Base-by-base conservation (phyloP, 768 basidiomycete species). In the Pisolithus microcarpus region DNA sequence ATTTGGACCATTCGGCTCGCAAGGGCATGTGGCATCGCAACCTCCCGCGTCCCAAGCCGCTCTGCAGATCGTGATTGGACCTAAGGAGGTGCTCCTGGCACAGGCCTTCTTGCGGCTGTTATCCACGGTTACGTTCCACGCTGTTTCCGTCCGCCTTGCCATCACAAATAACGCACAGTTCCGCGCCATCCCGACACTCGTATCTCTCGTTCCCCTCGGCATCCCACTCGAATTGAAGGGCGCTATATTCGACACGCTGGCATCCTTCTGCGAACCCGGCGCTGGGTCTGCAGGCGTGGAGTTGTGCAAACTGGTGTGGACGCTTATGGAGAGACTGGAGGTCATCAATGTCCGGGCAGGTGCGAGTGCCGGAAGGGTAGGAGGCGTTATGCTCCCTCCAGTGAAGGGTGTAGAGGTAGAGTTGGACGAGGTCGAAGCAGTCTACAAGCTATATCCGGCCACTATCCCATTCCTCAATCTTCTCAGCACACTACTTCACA, bases 151-250 rank as follows among this genome's bases (percentile, higher is more conserved):
- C 2, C 84, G 92, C 16, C 75, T 83, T 9, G 84, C 88, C 6
- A 79, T 95, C 10, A 77, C 84, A 19, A 78, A 83, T 26, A 86
- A 90, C 63, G 76, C 78, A 1, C 82, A 85, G 24, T 89, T 91
- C 69, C 82, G 85, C 42, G 89, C 89, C 0, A 81, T 95, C 53
- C 84, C 84, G 1, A 87, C 87, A 0, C 72, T 95, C 4, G 76
- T 93, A 30, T 79, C 83, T 0, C 77, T 95, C 30, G 78, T 92
- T 45, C 86, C 87, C 2, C 75, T 89, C 1, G 76, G 84, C 10
- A 77, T 93, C n/a, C 89, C 91, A 1, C 74, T 94, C n/a, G 90
- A 94, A 59, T 74, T 95, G 46, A 95, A 95, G 57, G 92, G 90
- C 5, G 81, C 87, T 0, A 70, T 93, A 4, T 88, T 93, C 55